Evolutionary conservation across 2,329 filamentous ascomycete species (phyloP).

Genomic region (Boeremia exigua): DNA sequence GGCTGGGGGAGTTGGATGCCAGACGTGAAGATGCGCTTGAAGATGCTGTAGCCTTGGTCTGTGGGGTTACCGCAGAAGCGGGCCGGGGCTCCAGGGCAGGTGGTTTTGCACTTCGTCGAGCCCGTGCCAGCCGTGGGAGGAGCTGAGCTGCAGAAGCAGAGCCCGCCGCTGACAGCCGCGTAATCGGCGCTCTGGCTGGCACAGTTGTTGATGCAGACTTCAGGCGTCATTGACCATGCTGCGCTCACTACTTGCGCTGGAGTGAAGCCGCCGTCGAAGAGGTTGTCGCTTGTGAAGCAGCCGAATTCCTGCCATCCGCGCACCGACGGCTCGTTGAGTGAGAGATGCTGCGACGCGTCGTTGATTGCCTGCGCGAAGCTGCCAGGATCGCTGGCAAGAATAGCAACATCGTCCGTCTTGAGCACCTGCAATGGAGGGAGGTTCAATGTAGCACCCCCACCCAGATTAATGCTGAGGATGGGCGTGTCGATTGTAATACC

Average conservation of each 20-base stretch:
- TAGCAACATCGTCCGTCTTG: not conserved
- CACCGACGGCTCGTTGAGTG: not conserved
- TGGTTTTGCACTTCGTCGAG: not conserved
- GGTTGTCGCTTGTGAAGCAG: not conserved
- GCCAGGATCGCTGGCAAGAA: not conserved
- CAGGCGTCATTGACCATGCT: not conserved
- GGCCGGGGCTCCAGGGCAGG: not conserved
- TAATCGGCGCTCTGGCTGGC: not conserved
- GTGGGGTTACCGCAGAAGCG: slow-evolving; percentile 5
- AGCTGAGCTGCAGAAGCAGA: not conserved
- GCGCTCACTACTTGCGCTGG: not conserved
- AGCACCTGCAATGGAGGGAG: not conserved
- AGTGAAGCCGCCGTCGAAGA: not conserved
- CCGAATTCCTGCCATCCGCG: slow-evolving; percentile 3
- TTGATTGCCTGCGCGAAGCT: not conserved
- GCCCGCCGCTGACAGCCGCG: not conserved
- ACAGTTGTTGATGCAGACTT: not conserved
- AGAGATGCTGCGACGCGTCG: slow-evolving; percentile 2
- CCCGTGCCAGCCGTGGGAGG: not conserved
- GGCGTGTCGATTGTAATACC: not conserved
- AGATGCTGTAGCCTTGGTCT: not conserved
- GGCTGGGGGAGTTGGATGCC: not conserved
- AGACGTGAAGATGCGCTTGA: not conserved
- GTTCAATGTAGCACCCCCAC: not conserved
- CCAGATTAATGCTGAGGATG: not conserved